phyloP scores from a whole-genome alignment of 768 basidiomycete genomes.

The Vararia minispora region DNA sequence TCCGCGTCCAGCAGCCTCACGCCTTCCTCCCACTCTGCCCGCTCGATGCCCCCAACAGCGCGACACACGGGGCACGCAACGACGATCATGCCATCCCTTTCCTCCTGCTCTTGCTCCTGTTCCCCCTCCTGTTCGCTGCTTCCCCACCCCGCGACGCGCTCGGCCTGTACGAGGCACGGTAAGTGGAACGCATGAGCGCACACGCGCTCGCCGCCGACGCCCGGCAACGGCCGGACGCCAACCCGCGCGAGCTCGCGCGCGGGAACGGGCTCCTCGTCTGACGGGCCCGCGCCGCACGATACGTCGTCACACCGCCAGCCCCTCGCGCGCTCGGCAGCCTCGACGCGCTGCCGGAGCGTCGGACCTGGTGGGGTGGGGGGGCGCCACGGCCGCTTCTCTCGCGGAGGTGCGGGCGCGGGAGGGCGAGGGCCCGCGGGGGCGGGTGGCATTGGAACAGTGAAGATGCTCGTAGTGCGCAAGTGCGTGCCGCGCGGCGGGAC shows the following conservation, averaged over 20 bases:
- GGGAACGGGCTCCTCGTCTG: slow-evolving; percentile 54
- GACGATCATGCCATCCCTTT: slow-evolving; percentile 29
- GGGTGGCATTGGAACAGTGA: slow-evolving; percentile 8
- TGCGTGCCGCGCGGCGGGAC: too few species aligned
- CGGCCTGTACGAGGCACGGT: slow-evolving; percentile 58
- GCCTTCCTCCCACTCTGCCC: slow-evolving; percentile 50
- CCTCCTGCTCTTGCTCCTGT: slow-evolving; percentile 21
- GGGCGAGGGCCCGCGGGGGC: slow-evolving; percentile 8
- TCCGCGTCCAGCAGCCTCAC: too few species aligned
- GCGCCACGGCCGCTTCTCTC: slow-evolving; percentile 40
- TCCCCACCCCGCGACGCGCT: slow-evolving; percentile 53
- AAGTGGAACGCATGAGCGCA: slow-evolving; percentile 66
- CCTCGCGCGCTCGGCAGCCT: slow-evolving; percentile 59
- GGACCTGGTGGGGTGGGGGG: slow-evolving; percentile 55
- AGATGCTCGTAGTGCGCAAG: too few species aligned
- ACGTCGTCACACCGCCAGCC: slow-evolving; percentile 64
- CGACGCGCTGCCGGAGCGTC: slow-evolving; percentile 63
- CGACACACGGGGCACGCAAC: slow-evolving; percentile 72
- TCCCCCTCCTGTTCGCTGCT: slow-evolving; percentile 23
- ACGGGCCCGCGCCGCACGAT: slow-evolving; percentile 65
- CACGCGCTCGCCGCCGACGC: slow-evolving; percentile 19
- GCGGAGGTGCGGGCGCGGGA: slow-evolving; percentile 17
- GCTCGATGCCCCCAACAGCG: slow-evolving; percentile 45
- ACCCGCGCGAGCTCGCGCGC: slow-evolving; percentile 26
- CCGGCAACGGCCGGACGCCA: slow-evolving; percentile 22